Evolutionary conservation across 2,329 filamentous ascomycete species (phyloP).

Genomic region (Graphilbum sp.): DNA sequence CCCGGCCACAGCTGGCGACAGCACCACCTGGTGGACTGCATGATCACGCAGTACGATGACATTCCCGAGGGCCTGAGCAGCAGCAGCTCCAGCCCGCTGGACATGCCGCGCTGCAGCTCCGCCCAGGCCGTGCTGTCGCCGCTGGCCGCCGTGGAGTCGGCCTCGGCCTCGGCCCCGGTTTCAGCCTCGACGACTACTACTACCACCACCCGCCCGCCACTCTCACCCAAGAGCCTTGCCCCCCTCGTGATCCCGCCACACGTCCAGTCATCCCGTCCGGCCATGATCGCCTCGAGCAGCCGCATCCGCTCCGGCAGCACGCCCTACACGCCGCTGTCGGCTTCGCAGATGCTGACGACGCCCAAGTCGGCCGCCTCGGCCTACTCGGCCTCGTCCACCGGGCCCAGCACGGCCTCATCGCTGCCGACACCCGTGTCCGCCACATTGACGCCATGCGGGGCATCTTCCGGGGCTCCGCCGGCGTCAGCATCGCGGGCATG

Average conservation of each 20-base stretch:
- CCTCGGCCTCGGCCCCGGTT: neutral
- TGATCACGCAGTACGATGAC: constrained; percentile 19
- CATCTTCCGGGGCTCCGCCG: too few relatives aligned
- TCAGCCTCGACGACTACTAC: constrained; percentile 2
- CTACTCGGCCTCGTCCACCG: neutral
- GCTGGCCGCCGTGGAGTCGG: neutral
- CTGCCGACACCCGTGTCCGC: constrained; percentile 31
- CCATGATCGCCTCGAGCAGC: too few relatives aligned
- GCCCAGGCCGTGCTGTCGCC: constrained; percentile 8
- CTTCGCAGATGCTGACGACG: constrained; percentile 26
- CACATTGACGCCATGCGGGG: too few relatives aligned
- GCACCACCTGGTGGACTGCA: constrained; percentile 22
- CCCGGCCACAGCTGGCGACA: constrained; percentile 34
- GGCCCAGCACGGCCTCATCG: constrained; percentile 21
- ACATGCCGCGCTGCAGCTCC: constrained; percentile 10
- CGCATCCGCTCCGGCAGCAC: constrained; percentile 30
- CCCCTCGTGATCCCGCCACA: constrained; percentile 38
- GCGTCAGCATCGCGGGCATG: too few relatives aligned
- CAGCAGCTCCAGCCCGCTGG: constrained; percentile 8
- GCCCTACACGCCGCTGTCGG: constrained; percentile 10
- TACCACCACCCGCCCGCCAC: constrained; percentile 18
- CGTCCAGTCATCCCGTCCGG: constrained; percentile 13
- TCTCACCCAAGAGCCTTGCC: constrained; percentile 36
- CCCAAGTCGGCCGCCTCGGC: constrained; percentile 29
- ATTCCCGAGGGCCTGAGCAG: constrained; percentile 16